phyloP scores from a whole-genome alignment of 192 early-diverging fungal species.

The Endogone sp. region DNA sequence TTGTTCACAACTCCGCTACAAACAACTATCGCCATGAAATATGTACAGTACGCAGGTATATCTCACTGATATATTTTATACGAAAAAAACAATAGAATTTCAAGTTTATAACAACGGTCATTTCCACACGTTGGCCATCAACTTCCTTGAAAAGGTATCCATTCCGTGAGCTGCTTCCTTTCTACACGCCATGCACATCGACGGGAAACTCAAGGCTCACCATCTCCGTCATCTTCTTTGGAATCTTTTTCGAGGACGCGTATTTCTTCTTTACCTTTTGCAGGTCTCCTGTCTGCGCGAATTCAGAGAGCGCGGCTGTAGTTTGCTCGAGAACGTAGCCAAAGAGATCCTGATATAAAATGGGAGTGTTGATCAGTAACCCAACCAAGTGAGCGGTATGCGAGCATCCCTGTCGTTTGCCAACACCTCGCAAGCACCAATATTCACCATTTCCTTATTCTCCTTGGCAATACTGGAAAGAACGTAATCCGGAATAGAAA shows the following conservation, averaged over 20 bases:
- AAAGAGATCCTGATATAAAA: conserved; percentile 49
- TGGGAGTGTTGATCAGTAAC: not conserved
- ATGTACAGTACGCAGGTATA: too few species aligned
- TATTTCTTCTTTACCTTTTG: conserved; percentile 56
- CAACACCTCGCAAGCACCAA: too few species aligned
- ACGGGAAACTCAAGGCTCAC: conserved; percentile 33
- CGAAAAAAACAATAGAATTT: too few species aligned
- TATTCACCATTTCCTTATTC: conserved; percentile 49
- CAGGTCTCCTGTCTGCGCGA: conserved; percentile 44
- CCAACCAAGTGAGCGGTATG: not conserved
- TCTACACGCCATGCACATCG: too few species aligned
- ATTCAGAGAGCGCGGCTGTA: conserved; percentile 49
- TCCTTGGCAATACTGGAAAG: conserved; percentile 41
- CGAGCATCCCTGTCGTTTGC: too few species aligned
- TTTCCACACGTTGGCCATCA: too few species aligned
- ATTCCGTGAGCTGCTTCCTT: too few species aligned
- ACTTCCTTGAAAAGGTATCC: too few species aligned
- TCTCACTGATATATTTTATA: too few species aligned
- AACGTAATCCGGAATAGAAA: conserved; percentile 41
- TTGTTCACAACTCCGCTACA: too few species aligned
- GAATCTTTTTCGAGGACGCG: conserved; percentile 46
- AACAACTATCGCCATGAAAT: too few species aligned
- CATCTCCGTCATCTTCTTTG: conserved; percentile 39
- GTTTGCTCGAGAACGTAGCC: conserved; percentile 46
- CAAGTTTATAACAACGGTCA: too few species aligned